Conservation (phyloP, 2,329 filamentous ascomycete species). For the Biscogniauxia sp. region DNA sequence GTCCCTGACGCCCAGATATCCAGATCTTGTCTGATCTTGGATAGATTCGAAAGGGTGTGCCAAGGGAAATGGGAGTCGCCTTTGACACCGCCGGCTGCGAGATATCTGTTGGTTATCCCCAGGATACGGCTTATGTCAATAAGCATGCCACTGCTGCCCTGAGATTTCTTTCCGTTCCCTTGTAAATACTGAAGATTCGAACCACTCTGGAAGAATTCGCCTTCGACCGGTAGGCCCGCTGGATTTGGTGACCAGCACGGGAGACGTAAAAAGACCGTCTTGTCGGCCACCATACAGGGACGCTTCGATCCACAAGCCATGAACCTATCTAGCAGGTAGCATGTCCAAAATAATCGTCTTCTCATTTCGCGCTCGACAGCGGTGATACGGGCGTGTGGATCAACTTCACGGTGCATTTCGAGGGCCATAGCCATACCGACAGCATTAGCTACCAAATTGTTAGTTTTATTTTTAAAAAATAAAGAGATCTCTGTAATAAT, state of each 20-base stretch:
- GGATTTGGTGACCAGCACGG: constrained; percentile 70
- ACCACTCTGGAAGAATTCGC: constrained; percentile 76
- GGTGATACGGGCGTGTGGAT: constrained; percentile 59
- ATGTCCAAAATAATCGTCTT: constrained; percentile 83
- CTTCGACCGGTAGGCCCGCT: constrained; percentile 63
- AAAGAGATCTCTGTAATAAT: neutral
- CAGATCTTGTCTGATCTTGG: constrained; percentile 80
- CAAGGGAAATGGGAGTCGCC: constrained; percentile 89
- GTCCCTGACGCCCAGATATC: constrained; percentile 84
- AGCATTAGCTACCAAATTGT: constrained; percentile 58
- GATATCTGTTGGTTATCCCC: constrained; percentile 78
- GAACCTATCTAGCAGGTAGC: constrained; percentile 84
- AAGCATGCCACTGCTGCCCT: constrained; percentile 75
- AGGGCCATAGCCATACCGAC: constrained; percentile 82
- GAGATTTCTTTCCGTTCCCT: constrained; percentile 65
- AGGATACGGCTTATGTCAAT: constrained; percentile 83
- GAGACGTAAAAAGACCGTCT: constrained; percentile 70
- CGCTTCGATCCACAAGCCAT: constrained; percentile 77
- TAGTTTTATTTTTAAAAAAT: constrained; percentile 26
- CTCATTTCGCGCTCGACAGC: constrained; percentile 72
- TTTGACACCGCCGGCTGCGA: constrained; percentile 82
- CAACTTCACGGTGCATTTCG: constrained; percentile 75
- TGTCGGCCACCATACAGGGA: constrained; percentile 76
- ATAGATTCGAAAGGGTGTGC: constrained; percentile 82
- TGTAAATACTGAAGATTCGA: constrained; percentile 75